Evolutionary conservation across 169 alveolate genomes (phyloP).

Genomic region (Cryptosporidium viatorum): DNA sequence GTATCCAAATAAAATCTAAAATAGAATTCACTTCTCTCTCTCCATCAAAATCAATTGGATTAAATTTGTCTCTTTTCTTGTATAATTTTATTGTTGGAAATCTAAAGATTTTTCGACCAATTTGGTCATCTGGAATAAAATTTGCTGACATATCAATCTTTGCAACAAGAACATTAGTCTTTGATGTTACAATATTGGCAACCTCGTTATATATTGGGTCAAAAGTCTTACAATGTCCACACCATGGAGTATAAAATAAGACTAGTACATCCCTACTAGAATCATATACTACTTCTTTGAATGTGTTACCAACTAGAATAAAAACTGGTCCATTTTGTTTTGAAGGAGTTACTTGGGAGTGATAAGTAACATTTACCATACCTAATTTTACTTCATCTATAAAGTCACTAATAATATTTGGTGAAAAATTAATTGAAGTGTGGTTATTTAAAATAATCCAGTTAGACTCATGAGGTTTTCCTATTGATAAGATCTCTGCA

Average conservation of each 20-base stretch:
- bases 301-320: constrained; percentile 84
- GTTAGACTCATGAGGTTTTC: constrained; percentile 34
- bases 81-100: constrained; percentile 77
- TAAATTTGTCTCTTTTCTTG: constrained; percentile 37
- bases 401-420: constrained; percentile 51
- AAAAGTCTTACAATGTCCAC: constrained; percentile 90
- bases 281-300: constrained; percentile 84
- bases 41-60: constrained; percentile 67
- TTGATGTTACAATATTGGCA: constrained; percentile 83
- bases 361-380: constrained; percentile 19
- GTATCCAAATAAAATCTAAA: constrained; percentile 69
- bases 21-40: constrained; percentile 55
- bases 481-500: constrained; percentile 2
- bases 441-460: constrained; percentile 53
- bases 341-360: constrained; percentile 44
- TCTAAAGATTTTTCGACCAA: constrained; percentile 56
- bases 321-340: constrained; percentile 76
- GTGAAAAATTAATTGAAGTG: constrained; percentile 56
- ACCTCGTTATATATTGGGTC: constrained; percentile 87
- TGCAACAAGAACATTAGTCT: constrained; percentile 82
- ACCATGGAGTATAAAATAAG: constrained; percentile 91
- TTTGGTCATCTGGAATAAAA: constrained; percentile 76
- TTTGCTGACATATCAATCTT: constrained; percentile 87
- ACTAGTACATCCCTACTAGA: constrained; percentile 84
- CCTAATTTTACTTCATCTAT: constrained; percentile 51